Base-by-base conservation (phyloP, 257 asterid genomes). In the Verbascum thapsus region DNA sequence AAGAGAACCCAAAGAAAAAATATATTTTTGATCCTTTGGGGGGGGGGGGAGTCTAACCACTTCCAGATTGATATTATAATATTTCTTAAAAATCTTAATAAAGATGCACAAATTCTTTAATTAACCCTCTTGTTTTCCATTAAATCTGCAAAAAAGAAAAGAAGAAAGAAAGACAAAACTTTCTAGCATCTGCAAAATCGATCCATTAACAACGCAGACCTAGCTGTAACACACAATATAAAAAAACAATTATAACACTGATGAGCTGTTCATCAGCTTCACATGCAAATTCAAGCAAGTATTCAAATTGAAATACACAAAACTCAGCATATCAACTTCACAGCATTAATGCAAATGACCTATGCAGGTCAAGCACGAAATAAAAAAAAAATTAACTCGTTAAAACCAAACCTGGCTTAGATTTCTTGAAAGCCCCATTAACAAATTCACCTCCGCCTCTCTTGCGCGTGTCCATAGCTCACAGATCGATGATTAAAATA, bases 341-440 rank as follows among this genome's bases (percentile, higher is more conserved):
- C n/a, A n/a, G n/a, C n/a, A n/a, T n/a, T n/a, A n/a, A n/a, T n/a
- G n/a, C n/a, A n/a, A n/a, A n/a, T n/a, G n/a, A n/a, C n/a, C n/a
- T n/a, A n/a, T n/a, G n/a, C n/a, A 58, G 38, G 10, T n/a, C n/a
- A n/a, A n/a, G n/a, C n/a, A n/a, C n/a, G n/a, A n/a, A n/a, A n/a
- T n/a, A n/a, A n/a, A 52, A n/a, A 12, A 3, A 53, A 72, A 57
- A 60, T 45, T 6, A 67, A 42, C 6, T 10, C 11, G 38, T 12
- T 34, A 60, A 58, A 49, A 34, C 10, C 38, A 50, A 12, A 90
- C 98, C 98, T 85, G 85, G 58, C 76, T 72, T 91, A 42, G 76
- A 26, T 77, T 79, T 91, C 90, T 91, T 91, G 67, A 82, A 63
- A 30, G 79, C 88, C 12, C 95, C 96, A 53, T 78, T 81, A 1